Conservation (phyloP, 2,329 filamentous ascomycete genomes). For the Clonostachys chloroleuca region DNA sequence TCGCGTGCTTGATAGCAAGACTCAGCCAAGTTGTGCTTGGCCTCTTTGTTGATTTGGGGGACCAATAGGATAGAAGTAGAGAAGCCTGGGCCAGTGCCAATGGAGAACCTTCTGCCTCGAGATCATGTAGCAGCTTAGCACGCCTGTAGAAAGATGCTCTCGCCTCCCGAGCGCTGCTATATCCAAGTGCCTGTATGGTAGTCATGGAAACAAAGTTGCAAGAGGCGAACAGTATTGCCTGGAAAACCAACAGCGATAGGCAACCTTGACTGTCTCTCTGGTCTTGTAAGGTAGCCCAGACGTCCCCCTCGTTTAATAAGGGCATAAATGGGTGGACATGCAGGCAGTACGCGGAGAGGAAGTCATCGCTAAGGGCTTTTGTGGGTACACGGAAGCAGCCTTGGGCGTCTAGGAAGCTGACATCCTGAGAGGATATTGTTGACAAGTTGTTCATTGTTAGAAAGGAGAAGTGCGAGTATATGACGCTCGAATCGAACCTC, state of each 20-base stretch:
- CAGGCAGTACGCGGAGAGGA: constrained; percentile 41
- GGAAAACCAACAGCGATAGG: constrained; percentile 39
- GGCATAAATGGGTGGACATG: constrained; percentile 40
- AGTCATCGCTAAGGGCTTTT: constrained; percentile 34
- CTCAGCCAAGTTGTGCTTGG: constrained; percentile 44
- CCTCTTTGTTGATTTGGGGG: constrained; percentile 23
- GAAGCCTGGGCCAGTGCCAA: constrained; percentile 33
- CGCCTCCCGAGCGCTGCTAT: constrained; percentile 32
- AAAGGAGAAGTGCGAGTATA: constrained; percentile 38
- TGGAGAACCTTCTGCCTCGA: constrained; percentile 35
- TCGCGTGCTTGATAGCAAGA: constrained; percentile 43
- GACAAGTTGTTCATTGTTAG: constrained; percentile 23
- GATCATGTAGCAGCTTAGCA: constrained; percentile 33
- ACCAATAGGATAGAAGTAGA: constrained; percentile 38
- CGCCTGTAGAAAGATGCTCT: constrained; percentile 35
- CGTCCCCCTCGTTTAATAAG: constrained; percentile 35
- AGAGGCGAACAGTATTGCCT: constrained; percentile 38
- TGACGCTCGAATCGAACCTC: constrained; percentile 19
- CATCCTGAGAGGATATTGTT: constrained; percentile 36
- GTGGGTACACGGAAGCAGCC: constrained; percentile 39
- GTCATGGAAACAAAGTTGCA: constrained; percentile 34
- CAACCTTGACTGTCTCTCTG: constrained; percentile 7
- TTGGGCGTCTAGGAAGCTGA: constrained; percentile 39
- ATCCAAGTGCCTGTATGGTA: constrained; percentile 34
- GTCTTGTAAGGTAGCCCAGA: constrained; percentile 10